Percentiles rank a stretch among this genome's conserved stretches.
phyloP scores from a whole-genome alignment of 192 early-diverging fungal genomes.

The Backusella westeae region DNA sequence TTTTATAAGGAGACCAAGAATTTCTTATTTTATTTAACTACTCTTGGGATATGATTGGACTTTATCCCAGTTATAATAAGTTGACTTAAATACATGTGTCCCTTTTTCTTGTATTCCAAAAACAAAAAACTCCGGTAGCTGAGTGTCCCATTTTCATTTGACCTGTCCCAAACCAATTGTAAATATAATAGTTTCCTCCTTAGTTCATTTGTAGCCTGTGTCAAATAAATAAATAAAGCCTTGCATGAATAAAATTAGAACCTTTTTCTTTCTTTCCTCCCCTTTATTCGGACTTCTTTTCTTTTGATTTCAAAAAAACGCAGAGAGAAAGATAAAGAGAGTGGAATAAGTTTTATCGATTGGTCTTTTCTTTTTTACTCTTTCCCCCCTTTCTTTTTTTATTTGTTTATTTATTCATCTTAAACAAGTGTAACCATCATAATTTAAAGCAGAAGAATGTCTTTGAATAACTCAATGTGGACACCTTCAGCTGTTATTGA shows the following conservation, averaged over 20 bases:
- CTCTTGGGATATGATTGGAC: not conserved
- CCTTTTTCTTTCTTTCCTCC: not conserved
- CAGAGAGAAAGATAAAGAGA: not conserved
- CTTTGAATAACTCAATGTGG: slow-evolving; percentile 3
- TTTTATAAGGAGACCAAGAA: not conserved
- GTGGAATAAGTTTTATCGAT: not conserved
- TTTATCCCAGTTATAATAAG: not conserved
- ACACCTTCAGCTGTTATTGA: not conserved
- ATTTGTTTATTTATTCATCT: not conserved
- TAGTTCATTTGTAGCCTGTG: not conserved
- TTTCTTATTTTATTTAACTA: not conserved
- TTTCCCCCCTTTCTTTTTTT: not conserved
- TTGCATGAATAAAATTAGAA: not conserved
- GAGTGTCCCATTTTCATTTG: not conserved
- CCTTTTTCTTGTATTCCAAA: not conserved
- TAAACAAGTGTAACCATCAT: no score
- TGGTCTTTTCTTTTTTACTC: not conserved
- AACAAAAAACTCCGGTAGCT: not conserved
- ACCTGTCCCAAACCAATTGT: not conserved
- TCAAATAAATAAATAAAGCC: not conserved
- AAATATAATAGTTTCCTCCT: not conserved
- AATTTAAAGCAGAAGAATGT: not conserved
- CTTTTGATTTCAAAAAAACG: not conserved
- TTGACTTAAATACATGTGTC: not conserved
- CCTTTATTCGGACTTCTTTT: not conserved